Conservation (phyloP, 2,329 filamentous ascomycete genomes). For the Cercospora berteroae region DNA sequence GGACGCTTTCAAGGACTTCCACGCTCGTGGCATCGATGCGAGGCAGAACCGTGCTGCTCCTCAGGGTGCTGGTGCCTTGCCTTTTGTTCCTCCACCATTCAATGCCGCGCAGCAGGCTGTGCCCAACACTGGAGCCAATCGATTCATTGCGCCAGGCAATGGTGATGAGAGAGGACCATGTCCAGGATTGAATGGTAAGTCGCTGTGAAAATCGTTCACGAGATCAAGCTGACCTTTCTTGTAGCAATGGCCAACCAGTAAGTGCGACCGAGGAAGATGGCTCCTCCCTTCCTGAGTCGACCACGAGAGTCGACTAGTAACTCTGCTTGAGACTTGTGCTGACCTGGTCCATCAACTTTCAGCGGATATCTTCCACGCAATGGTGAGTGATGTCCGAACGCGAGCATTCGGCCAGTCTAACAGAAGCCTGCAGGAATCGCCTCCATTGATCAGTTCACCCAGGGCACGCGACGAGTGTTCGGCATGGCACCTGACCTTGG, state of each 20-base stretch:
- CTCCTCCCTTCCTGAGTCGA: background rate
- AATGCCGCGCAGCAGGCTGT: conserved; percentile 35
- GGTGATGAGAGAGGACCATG: conserved; percentile 34
- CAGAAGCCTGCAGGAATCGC: conserved; percentile 30
- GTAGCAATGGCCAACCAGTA: conserved; percentile 17
- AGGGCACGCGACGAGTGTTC: conserved; percentile 32
- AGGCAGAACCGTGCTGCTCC: conserved; percentile 17
- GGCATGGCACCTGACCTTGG: conserved; percentile 34
- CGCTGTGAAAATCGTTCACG: conserved; percentile 17
- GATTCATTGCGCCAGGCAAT: conserved; percentile 30
- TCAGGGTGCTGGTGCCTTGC: conserved; percentile 31
- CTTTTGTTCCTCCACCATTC: conserved; percentile 33
- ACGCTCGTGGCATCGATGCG: background rate
- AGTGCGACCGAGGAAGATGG: background rate
- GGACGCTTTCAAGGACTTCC: background rate
- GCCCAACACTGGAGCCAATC: conserved; percentile 30
- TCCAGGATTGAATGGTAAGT: conserved; percentile 31
- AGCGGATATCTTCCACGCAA: conserved; percentile 32
- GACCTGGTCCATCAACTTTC: background rate
- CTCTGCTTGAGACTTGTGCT: background rate
- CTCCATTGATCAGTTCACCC: conserved; percentile 38
- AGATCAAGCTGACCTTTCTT: background rate
- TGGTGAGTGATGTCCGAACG: background rate
- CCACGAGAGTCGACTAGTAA: background rate
- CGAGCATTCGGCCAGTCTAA: conserved; percentile 21